Base-by-base conservation (phyloP, 129 eudicot genomes). In the Chrysanthemum makinoi region DNA sequence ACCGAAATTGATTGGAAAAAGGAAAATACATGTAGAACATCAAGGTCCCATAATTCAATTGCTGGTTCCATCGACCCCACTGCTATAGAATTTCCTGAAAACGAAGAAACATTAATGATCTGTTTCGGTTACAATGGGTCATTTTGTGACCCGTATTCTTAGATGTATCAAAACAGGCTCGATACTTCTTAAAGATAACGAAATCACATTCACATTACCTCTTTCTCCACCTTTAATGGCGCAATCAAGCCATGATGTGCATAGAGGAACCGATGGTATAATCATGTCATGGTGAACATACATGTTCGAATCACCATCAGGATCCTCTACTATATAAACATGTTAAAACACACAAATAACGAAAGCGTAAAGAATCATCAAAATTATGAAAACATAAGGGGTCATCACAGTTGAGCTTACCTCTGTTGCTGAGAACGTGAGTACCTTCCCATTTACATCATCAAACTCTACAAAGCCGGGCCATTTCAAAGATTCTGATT, bases 1-100 rank as follows among this genome's bases (percentile, higher is more conserved):
- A 3, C 65, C 0, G n/a, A n/a, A 19, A 59, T 15, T 26, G 12
- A 22, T 43, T 22, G 19, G 3, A 75, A 28, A 14, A 46, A 28
- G 26, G 60, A 74, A 49, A 78, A 47, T 33, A 11, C n/a, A 44
- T 87, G 48, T 88, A 88, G 96, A 24, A 84, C 72, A 61, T 88
- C 96, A 68, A 88, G 90, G 83, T 88, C 94, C 94, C 96, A 91
- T 86, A 91, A 86, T 55, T 88, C 97, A 77, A 88, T 86, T 26
- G 85, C 85, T 19, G 94, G 94, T 22, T 91, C 94, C 93, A 86
- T 82, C 8, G 94, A 88, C 74, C 96, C 98, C 50, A 91, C 91
- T 11, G 94, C 96, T 28, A 86, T 63, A 54, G 83, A 91, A 72
- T 91, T 91, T 20, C 95, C 95, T 91, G 75, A 63, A 55, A 56